Percentiles rank a stretch among this genome's conserved stretches.
Conservation (phyloP, 805 yeast genomes). For the Cyberlindnera bimundalis region DNA sequence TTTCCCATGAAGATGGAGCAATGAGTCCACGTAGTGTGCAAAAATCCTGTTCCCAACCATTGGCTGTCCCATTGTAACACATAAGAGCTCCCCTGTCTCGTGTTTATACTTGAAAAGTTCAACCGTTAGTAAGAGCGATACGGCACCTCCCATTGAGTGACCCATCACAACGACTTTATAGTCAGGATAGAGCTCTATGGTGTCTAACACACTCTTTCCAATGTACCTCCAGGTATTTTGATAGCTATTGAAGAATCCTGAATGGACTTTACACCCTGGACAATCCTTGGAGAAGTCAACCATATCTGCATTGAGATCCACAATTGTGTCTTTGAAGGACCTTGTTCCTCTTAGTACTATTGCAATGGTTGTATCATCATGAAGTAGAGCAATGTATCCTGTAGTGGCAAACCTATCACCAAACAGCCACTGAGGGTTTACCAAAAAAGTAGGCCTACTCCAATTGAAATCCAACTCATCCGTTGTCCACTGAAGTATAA, state of each 20-base stretch:
- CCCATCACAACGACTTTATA: slow-evolving; percentile 23
- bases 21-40: slow-evolving; percentile 12
- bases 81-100: background rate
- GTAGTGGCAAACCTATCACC: slow-evolving; percentile 19
- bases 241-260: slow-evolving; percentile 22
- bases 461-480: slow-evolving; percentile 15
- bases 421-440: background rate
- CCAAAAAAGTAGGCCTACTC: background rate
- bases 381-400: slow-evolving; percentile 25
- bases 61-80: slow-evolving; percentile 29
- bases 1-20: slow-evolving; percentile 6
- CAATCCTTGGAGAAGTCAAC: slow-evolving; percentile 13
- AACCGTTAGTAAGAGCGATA: slow-evolving; percentile 18
- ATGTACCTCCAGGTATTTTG: slow-evolving; percentile 15
- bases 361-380: slow-evolving; percentile 10
- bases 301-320: slow-evolving; percentile 28
- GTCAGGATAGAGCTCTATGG: slow-evolving; percentile 1
- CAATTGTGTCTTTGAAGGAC: slow-evolving; percentile 26
- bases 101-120: slow-evolving; percentile 9
- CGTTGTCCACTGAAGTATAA: slow-evolving; percentile 26
- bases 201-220: background rate
- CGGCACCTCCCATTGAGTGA: slow-evolving; percentile 30
- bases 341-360: slow-evolving; percentile 26
- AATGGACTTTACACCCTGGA: slow-evolving; percentile 23
- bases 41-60: slow-evolving; percentile 25